Percentiles rank a stretch among this genome's conserved stretches.
Conservation (phyloP, 768 basidiomycete species). For the Mycena venus region DNA sequence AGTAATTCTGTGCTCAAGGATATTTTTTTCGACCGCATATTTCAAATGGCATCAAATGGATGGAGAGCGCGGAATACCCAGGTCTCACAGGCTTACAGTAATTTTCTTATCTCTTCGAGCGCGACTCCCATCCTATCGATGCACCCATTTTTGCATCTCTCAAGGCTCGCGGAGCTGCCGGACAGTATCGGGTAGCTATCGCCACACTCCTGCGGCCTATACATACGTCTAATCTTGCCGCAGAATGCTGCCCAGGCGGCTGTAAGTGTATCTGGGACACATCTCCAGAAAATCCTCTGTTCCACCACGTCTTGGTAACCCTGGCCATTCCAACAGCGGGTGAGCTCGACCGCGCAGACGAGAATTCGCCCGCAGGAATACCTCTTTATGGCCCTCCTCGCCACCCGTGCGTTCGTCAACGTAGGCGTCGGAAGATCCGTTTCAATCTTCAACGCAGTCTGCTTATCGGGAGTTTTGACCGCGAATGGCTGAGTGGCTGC, state of each 20-base stretch:
- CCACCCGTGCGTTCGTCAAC: not conserved
- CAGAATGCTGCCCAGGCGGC: not conserved
- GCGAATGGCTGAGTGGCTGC: not conserved
- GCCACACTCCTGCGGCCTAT: too few relatives aligned
- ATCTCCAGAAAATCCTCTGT: not conserved
- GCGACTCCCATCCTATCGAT: too few relatives aligned
- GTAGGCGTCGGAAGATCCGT: not conserved
- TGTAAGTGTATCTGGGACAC: not conserved
- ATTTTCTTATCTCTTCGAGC: too few relatives aligned
- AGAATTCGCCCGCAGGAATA: not conserved
- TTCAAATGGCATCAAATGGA: too few relatives aligned
- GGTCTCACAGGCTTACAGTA: too few relatives aligned
- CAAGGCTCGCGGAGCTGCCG: too few relatives aligned
- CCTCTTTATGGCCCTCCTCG: not conserved
- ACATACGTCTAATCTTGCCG: too few relatives aligned
- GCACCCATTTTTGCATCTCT: too few relatives aligned
- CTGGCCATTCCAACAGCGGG: not conserved
- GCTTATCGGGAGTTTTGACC: not conserved
- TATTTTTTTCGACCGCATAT: too few relatives aligned
- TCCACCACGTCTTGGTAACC: not conserved
- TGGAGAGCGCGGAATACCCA: too few relatives aligned
- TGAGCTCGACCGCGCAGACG: not conserved
- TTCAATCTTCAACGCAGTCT: not conserved
- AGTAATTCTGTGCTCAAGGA: too few relatives aligned
- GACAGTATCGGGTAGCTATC: too few relatives aligned